These are phyloP conservation scores for Cyclotella distinguenda DNA, from an alignment of 108 stramenopile genomes.

Conservation along the genomic window DNA sequence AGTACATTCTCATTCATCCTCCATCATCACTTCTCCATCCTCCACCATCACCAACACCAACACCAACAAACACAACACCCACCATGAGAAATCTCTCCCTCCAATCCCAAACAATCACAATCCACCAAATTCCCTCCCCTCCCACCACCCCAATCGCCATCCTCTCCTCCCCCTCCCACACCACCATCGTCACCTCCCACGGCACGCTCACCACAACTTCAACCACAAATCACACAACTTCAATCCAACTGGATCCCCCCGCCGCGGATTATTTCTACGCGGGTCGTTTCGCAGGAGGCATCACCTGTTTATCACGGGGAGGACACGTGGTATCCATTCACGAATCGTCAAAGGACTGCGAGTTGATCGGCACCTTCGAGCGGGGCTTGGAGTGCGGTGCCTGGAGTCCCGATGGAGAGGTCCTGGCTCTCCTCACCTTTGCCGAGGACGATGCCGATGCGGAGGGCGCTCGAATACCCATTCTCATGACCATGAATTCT, in stretches of 20 bases:
- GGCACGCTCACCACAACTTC: too few relatives aligned
- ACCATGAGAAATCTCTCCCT: slow-evolving; percentile 5
- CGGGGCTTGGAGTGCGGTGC: slow-evolving; percentile 69
- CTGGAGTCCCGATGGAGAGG: slow-evolving; percentile 87
- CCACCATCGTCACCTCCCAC: slow-evolving; percentile 59
- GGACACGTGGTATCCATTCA: too few relatives aligned
- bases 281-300: too few relatives aligned
- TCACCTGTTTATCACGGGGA: too few relatives aligned
- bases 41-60: too few relatives aligned
- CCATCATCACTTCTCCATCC: too few relatives aligned
- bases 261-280: too few relatives aligned
- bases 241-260: too few relatives aligned
- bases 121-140: background rate
- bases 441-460: slow-evolving; percentile 54
- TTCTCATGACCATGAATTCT: slow-evolving; percentile 81
- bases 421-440: slow-evolving; percentile 72
- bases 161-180: slow-evolving; percentile 39
- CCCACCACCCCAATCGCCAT: background rate
- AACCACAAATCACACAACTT: too few relatives aligned
- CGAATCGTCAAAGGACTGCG: slow-evolving; percentile 49
- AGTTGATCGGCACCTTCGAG: slow-evolving; percentile 83
- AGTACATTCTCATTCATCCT: too few relatives aligned
- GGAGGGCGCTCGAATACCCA: slow-evolving; percentile 38
- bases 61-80: too few relatives aligned
- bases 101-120: background rate